A percentile compares a stretch with the other conserved stretches of the same genome.
These are phyloP conservation scores for Amylostereum areolatum DNA, from an alignment of 1,284 basidiomycete genomes.

Conservation along the genomic window DNA sequence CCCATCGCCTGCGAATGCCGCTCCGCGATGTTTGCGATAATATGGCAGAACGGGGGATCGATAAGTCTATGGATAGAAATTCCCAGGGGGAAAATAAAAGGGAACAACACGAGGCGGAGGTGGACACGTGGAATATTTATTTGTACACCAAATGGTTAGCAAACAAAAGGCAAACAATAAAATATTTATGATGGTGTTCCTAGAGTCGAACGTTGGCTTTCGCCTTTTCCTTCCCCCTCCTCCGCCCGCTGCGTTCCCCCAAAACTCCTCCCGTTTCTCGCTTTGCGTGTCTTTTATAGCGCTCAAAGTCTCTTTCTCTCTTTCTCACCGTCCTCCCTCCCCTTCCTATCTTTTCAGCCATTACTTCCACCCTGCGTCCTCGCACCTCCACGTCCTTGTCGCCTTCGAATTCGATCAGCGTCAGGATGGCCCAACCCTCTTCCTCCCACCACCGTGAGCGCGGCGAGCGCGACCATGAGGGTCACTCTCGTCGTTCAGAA, in stretches of 20 bases:
- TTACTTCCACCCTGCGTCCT: conserved; percentile 61
- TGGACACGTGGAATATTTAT: background rate
- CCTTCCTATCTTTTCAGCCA: conserved; percentile 27
- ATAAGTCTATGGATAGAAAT: background rate
- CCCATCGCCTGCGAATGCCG: background rate
- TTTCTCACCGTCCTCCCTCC: conserved; percentile 13
- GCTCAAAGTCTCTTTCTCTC: no score
- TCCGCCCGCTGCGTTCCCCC: conserved; percentile 10
- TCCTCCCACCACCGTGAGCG: conserved; percentile 69
- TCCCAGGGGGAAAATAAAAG: background rate
- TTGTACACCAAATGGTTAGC: conserved; percentile 12
- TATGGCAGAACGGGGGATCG: background rate
- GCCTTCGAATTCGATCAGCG: conserved; percentile 64
- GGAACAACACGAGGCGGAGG: background rate
- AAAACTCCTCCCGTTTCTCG: conserved; percentile 8
- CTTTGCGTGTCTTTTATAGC: conserved; percentile 1
- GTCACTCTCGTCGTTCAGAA: conserved; percentile 14
- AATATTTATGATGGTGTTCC: conserved; percentile 11
- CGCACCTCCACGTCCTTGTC: conserved; percentile 65
- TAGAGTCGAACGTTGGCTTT: conserved; percentile 12
- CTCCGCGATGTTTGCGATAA: background rate
- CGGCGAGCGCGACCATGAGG: conserved; percentile 30
- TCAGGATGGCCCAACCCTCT: conserved; percentile 81
- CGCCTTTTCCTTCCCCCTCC: conserved; percentile 7
- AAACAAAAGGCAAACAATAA: conserved; percentile 12